phyloP scores from a whole-genome alignment of 768 basidiomycete species.

The Tricholoma sp. region DNA sequence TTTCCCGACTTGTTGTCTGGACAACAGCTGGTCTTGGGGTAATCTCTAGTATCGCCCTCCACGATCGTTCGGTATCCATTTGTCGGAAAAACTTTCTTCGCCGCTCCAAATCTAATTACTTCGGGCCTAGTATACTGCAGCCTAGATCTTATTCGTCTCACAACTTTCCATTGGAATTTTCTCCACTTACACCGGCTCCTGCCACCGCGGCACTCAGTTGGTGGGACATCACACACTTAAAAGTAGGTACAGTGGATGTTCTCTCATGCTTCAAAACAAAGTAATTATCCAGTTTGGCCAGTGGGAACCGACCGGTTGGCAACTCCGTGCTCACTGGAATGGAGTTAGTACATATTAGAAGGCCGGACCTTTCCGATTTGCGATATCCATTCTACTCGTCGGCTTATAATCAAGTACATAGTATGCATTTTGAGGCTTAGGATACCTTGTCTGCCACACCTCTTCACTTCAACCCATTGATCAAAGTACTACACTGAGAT shows the following conservation, averaged over 20 bases:
- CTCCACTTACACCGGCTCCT: constrained; percentile 16
- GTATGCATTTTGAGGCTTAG: background rate
- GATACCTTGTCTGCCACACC: background rate
- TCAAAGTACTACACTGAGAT: background rate
- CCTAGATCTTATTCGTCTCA: constrained; percentile 5
- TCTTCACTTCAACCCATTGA: background rate
- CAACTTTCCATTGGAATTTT: constrained; percentile 14
- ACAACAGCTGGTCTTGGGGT: background rate
- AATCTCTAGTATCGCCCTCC: no score
- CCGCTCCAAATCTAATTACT: background rate
- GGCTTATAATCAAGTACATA: background rate
- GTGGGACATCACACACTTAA: background rate
- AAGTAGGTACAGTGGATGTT: background rate
- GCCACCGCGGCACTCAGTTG: background rate
- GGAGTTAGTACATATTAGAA: constrained; percentile 5
- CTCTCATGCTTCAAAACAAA: constrained; percentile 4
- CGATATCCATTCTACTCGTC: constrained; percentile 4
- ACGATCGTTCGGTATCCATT: background rate
- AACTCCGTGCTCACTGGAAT: constrained; percentile 19
- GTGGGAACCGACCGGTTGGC: constrained; percentile 10
- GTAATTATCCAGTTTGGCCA: constrained; percentile 7
- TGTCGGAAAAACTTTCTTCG: background rate
- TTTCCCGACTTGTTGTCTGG: constrained; percentile 4
- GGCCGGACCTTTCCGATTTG: constrained; percentile 13
- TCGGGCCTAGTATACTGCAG: background rate